A percentile compares a stretch with the other conserved stretches of the same genome.
phyloP scores from a whole-genome alignment of 2,329 filamentous ascomycete genomes.

The Waltergamsia citrina region DNA sequence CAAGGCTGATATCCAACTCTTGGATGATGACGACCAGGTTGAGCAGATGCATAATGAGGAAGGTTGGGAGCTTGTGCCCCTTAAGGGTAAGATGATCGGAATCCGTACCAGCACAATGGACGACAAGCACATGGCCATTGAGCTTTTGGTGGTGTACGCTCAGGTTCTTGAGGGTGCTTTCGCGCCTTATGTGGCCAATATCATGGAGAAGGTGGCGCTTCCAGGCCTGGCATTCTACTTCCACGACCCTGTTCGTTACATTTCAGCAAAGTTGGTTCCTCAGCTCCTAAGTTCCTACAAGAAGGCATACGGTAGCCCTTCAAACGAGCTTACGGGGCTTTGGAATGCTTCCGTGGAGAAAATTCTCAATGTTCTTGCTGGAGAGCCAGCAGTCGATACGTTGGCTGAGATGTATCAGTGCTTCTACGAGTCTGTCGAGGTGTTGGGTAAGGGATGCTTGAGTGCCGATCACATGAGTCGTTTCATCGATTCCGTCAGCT shows the following conservation, averaged over 20 bases:
- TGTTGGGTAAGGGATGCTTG: conserved; percentile 78
- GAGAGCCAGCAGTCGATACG: conserved; percentile 91
- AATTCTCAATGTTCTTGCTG: conserved; percentile 83
- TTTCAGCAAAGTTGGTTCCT: conserved; percentile 89
- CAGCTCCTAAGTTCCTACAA: conserved; percentile 91
- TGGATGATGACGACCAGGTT: conserved; percentile 92
- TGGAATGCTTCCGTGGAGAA: conserved; percentile 85
- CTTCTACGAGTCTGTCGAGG: conserved; percentile 97
- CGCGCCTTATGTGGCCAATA: conserved; percentile 81
- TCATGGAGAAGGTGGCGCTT: conserved; percentile 93
- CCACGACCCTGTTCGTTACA: conserved; percentile 92
- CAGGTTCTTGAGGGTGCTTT: conserved; percentile 91
- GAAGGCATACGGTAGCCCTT: conserved; percentile 75
- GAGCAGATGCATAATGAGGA: conserved; percentile 90
- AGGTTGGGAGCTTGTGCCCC: conserved; percentile 92
- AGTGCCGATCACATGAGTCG: conserved; percentile 68
- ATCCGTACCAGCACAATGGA: conserved; percentile 96
- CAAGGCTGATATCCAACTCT: conserved; percentile 92
- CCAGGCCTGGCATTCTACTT: conserved; percentile 97
- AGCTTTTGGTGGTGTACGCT: conserved; percentile 93
- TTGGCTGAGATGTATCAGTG: conserved; percentile 99
- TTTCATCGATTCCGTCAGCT: conserved; percentile 81
- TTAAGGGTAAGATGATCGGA: conserved; percentile 96
- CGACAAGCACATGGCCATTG: conserved; percentile 99
- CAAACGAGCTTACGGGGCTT: conserved; percentile 67